Evolutionary conservation across 2,329 filamentous ascomycete species (phyloP), one percentile per base, ranked within the genome.

Genomic region (Cladosporium phlei): DNA sequence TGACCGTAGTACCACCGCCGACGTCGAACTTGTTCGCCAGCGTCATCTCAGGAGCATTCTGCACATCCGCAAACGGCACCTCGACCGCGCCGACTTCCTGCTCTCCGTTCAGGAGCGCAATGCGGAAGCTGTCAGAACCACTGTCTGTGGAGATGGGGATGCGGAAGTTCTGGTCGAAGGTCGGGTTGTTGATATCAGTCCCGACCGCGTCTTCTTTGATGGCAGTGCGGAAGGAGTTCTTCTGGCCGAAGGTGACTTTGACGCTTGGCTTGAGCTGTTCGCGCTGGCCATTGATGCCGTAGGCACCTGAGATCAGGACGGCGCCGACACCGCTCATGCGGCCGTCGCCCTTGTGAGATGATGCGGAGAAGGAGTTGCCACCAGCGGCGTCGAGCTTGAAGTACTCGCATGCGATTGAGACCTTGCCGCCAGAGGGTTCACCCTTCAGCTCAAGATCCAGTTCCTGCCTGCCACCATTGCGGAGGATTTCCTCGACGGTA

Each of bases 171-270:
- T 69, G 65, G 48, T 74, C 70, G 44, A 73, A 75, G 2, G 65
- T 60, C 2, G 72, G 72, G 54, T 74, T 75, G 60, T 69, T 71
- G 51, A 75, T 72, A 39, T 75, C 72, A 2, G 58, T 66, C 2
- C 72, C 72, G 0, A 70, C 70, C 2, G 60, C 63, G 55, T 75
- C 72, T 0, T 63, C 57, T 59, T 71, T 69, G 46, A 64, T 59
- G 1, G 62, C 66, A 0, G 72, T 75, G 40, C 57, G 59, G 62
- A 70, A 74, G 17, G 38, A 35, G 35, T 63, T 60, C 51, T 67
- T 65, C 7, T 46, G 60, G 12, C 69, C 69, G 67, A 68, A 74
- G 0, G 62, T 59, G 1, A 75, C 63, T 55, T 67, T 66, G 43
- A 75, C 64, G 54, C 69, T 73, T 21, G 72, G 72, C 42, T 69